A percentile compares a stretch with the other conserved stretches of the same genome.
phyloP scores from a whole-genome alignment of 805 yeast genomes.

The Nakazawaea wickerhamii region DNA sequence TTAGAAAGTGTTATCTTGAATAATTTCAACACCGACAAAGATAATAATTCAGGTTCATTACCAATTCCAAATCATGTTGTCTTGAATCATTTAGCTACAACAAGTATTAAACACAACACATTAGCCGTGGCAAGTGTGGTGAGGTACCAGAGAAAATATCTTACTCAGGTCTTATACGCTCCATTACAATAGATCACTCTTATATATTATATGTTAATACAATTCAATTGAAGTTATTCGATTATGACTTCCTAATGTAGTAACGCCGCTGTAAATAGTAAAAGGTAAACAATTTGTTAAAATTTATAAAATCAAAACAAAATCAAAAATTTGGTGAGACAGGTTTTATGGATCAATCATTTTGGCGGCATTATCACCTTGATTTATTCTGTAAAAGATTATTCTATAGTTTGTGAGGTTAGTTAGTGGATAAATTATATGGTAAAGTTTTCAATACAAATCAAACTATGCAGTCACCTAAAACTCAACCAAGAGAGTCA shows the following conservation, averaged over 20 bases:
- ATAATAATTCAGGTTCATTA: constrained; percentile 81
- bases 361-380: too few species aligned
- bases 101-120: constrained; percentile 89
- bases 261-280: background rate
- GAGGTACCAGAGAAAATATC: constrained; percentile 82
- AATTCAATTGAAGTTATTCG: background rate
- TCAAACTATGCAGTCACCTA: background rate
- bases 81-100: constrained; percentile 90
- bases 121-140: constrained; percentile 90
- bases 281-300: constrained; percentile 3
- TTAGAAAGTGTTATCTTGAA: constrained; percentile 89
- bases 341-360: background rate
- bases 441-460: background rate
- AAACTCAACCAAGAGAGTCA: constrained; percentile 33
- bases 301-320: too few species aligned
- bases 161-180: constrained; percentile 87
- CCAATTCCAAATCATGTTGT: constrained; percentile 96
- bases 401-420: too few species aligned
- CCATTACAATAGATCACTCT: constrained; percentile 51
- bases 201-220: background rate
- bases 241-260: background rate
- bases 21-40: constrained; percentile 58
- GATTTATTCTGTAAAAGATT: too few species aligned
- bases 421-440: too few species aligned
- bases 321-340: background rate